phyloP scores from a whole-genome alignment of 352 stramenopile genomes.

The Phytophthora podocarpi region DNA sequence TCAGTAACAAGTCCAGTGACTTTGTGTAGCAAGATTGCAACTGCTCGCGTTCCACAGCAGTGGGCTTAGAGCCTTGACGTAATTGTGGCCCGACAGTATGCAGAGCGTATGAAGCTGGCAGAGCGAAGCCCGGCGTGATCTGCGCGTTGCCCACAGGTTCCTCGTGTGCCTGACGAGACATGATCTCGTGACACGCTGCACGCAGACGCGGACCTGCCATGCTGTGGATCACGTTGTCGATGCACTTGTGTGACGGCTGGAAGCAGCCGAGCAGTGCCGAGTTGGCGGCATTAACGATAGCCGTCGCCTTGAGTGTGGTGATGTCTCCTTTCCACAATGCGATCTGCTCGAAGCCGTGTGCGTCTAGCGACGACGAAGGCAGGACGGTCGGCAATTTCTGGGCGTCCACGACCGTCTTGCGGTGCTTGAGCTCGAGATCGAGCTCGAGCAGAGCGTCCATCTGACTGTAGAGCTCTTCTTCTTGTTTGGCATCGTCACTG shows the following conservation, averaged over 20 bases:
- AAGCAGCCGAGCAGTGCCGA: slow-evolving; percentile 71
- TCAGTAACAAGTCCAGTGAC: slow-evolving; percentile 53
- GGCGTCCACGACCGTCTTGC: slow-evolving; percentile 28
- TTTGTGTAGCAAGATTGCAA: slow-evolving; percentile 56
- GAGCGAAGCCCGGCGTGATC: slow-evolving; percentile 59
- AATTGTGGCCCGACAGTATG: slow-evolving; percentile 72
- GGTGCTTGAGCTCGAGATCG: slow-evolving; percentile 33
- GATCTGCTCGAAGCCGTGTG: slow-evolving; percentile 38
- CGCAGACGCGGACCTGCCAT: slow-evolving; percentile 61
- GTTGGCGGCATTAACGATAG: slow-evolving; percentile 77
- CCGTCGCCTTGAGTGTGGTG: slow-evolving; percentile 58
- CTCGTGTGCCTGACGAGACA: slow-evolving; percentile 41
- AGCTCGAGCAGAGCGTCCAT: slow-evolving; percentile 30
- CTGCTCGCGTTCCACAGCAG: slow-evolving; percentile 30
- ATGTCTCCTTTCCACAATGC: slow-evolving; percentile 74
- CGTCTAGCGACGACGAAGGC: not conserved
- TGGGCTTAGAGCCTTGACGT: slow-evolving; percentile 29
- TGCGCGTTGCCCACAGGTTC: slow-evolving; percentile 53
- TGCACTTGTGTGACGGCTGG: slow-evolving; percentile 68
- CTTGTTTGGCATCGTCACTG: slow-evolving; percentile 12
- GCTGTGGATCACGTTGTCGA: slow-evolving; percentile 80
- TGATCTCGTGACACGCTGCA: slow-evolving; percentile 55
- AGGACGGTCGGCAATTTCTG: slow-evolving; percentile 16
- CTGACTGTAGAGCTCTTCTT: slow-evolving; percentile 48
- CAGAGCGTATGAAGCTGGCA: slow-evolving; percentile 58